Base-by-base conservation (phyloP, 805 yeast species). In the Monosporozyma solicola region DNA sequence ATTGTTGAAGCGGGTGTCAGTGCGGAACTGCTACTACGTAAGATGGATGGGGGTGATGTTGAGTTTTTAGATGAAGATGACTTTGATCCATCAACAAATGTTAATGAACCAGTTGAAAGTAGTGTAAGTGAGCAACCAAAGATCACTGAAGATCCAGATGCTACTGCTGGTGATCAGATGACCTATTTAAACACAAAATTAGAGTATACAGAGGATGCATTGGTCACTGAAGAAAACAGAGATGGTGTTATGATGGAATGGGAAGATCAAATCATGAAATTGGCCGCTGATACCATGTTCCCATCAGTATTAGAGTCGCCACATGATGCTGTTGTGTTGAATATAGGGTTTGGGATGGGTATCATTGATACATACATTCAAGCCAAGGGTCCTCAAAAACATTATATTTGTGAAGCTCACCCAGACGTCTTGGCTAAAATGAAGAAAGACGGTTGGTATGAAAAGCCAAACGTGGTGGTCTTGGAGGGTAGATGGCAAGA, bases 181-280 rank as follows among this genome's bases (percentile, higher is more conserved):
- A 76, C 85, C 0, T 91, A 83, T 61, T 73, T 91, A 45, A 70
- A 76, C 11, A 79, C 91, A 3, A 75, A 83, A 61, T 72, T 91
- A 27, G 82, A 80, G 59, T 91, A 87, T 65, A 71, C 71, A 1
- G 76, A 73, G 43, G 84, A 83, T 54, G 83, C 94, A 0, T 73
- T 91, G 27, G 72, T 88, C 27, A 92, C 97, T 0, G 75, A 80
- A 55, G 84, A 80, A 25, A 73, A 84, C 50, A 74, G 78, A 48
- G 97, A 91, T 62, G 98, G 97, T 16, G 97, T 91, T 2, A 91
- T 91, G 98, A 91, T 91, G 98, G 85, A 85, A 60, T 91, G 98
- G 98, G 98, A 91, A 66, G 76, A 81, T 4, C 79, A 82, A 22
- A 74, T 91, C 53, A 91, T 91, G 98, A 73, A 76, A 51, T 74